Evolutionary conservation across 306 rosid species (phyloP).

Genomic region (Betula pendula): DNA sequence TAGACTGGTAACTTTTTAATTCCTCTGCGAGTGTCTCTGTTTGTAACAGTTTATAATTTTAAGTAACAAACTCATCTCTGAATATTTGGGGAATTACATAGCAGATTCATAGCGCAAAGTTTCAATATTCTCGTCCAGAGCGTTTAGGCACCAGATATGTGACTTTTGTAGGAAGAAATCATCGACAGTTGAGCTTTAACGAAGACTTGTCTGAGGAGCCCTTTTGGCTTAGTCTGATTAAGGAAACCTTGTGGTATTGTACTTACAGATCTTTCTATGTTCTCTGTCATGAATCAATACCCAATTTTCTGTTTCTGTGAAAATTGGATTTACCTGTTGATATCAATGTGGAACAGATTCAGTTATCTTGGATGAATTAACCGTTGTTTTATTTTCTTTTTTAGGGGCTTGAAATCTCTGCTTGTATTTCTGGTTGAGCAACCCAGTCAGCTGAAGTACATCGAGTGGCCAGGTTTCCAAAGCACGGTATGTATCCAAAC

Average conservation of each 20-base stretch:
- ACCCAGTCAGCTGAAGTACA: slow-evolving; percentile 85
- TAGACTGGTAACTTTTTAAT: slow-evolving; percentile 33
- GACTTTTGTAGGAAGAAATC: slow-evolving; percentile 41
- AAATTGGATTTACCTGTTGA: neutral
- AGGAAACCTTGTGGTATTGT: slow-evolving; percentile 57
- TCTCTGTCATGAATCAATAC: slow-evolving; percentile 10
- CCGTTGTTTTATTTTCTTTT: slow-evolving; percentile 2
- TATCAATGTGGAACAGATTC: slow-evolving; percentile 14
- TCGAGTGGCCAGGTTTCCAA: slow-evolving; percentile 83
- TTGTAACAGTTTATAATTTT: neutral
- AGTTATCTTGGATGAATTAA: neutral
- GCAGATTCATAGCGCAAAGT: slow-evolving; percentile 37
- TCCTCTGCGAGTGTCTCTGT: neutral
- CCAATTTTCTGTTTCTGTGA: neutral
- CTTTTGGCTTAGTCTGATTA: slow-evolving; percentile 47
- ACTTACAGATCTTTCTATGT: neutral
- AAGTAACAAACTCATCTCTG: slow-evolving; percentile 8
- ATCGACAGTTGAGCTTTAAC: slow-evolving; percentile 37
- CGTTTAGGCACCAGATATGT: slow-evolving; percentile 32
- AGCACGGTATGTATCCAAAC: slow-evolving; percentile 57
- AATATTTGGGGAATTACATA: slow-evolving; percentile 19
- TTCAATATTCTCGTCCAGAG: slow-evolving; percentile 21
- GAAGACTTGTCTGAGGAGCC: slow-evolving; percentile 60
- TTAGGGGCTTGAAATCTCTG: slow-evolving; percentile 59
- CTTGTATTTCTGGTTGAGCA: slow-evolving; percentile 72